phyloP scores from a whole-genome alignment of 768 basidiomycete genomes.

The Tylopilus intermedius region DNA sequence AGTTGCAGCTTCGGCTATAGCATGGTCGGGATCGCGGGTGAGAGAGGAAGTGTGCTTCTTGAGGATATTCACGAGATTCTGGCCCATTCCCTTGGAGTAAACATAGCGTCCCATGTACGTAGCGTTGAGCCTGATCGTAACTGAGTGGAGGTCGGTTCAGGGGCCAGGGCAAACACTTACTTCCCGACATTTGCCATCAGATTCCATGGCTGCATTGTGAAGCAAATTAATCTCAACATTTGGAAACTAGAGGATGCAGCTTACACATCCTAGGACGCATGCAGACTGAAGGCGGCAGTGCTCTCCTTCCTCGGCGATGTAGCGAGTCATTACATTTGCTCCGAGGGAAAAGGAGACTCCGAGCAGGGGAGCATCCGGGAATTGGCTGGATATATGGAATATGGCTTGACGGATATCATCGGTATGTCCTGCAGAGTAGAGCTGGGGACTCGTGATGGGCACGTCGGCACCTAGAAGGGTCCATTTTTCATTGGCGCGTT shows the following conservation, averaged over 20 bases:
- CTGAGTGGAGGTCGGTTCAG: constrained; percentile 8
- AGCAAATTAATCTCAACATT: constrained; percentile 9
- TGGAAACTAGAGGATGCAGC: constrained; percentile 26
- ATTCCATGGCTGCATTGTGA: constrained; percentile 45
- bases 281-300: constrained; percentile 58
- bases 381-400: constrained; percentile 64
- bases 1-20: constrained; percentile 45
- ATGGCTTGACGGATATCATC: constrained; percentile 83
- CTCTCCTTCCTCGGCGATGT: constrained; percentile 79
- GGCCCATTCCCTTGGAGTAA: constrained; percentile 77
- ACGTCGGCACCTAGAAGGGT: constrained; percentile 67
- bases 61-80: constrained; percentile 60
- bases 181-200: constrained; percentile 32
- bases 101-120: constrained; percentile 55
- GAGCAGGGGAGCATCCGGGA: constrained; percentile 76
- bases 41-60: constrained; percentile 46
- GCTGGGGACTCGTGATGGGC: constrained; percentile 72
- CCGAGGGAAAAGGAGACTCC: constrained; percentile 94
- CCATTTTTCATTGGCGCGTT: constrained; percentile 13
- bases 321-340: constrained; percentile 84
- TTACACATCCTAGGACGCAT: constrained; percentile 70
- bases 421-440: constrained; percentile 87
- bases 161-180: constrained; percentile 23
- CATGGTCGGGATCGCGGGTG: constrained; percentile 46
- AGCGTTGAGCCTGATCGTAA: constrained; percentile 43